phyloP scores from a whole-genome alignment of 805 yeast genomes.

The Teunomyces funiuensis region DNA sequence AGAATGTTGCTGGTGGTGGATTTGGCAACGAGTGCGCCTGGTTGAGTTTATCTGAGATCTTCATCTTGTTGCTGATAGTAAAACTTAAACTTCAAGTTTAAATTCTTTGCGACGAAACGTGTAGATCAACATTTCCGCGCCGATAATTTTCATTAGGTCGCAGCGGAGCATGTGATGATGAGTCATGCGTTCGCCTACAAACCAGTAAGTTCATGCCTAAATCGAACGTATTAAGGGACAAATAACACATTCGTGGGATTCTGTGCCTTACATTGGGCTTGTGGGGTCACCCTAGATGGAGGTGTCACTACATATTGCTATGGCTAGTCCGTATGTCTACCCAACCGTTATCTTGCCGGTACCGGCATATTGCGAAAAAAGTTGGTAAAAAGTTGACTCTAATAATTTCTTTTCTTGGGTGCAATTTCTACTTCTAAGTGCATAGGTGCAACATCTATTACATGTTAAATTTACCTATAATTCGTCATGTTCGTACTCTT shows the following conservation, averaged over 20 bases:
- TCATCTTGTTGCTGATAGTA: constrained; percentile 24
- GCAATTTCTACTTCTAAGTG: neutral
- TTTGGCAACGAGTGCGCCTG: constrained; percentile 41
- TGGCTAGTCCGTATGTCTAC: no score
- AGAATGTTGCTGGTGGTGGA: constrained; percentile 68
- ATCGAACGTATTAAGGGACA: no score
- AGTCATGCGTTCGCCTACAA: no score
- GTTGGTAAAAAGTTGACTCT: neutral
- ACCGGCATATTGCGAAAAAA: neutral
- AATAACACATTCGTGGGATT: no score
- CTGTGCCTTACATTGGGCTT: no score
- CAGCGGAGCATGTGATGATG: constrained; percentile 5
- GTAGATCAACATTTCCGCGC: constrained; percentile 3
- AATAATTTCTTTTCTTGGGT: neutral
- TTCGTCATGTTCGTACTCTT: constrained; percentile 10
- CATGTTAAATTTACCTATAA: neutral
- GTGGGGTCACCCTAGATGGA: no score
- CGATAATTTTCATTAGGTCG: constrained; percentile 1
- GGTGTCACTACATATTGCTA: no score
- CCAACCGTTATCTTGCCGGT: no score
- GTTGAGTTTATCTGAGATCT: constrained; percentile 40
- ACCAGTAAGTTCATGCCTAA: no score
- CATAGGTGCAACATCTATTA: constrained; percentile 1
- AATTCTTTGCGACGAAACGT: constrained; percentile 1
- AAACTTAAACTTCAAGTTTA: neutral